Conservation (phyloP, 2,329 filamentous ascomycete species). For the Ambrosiella beaveri region DNA sequence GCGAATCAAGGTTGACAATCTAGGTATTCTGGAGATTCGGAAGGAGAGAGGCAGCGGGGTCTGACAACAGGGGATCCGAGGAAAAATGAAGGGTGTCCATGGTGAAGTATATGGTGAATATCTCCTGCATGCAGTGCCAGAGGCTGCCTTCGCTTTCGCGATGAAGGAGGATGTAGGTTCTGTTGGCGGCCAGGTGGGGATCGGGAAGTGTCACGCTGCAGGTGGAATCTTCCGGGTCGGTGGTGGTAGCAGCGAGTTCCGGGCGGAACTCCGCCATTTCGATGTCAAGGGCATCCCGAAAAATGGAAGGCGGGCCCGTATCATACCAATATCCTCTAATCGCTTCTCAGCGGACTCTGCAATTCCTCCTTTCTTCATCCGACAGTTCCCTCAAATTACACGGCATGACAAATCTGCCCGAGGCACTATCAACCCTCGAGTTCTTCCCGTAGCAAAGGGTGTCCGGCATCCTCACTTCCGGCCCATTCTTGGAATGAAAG, state of each 20-base stretch:
- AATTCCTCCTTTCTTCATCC: not conserved
- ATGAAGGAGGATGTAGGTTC: constrained; percentile 14
- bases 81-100: constrained; percentile 20
- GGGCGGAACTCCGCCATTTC: not conserved
- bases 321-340: constrained; percentile 19
- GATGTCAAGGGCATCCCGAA: constrained; percentile 15
- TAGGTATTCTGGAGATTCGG: constrained; percentile 17
- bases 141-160: constrained; percentile 20
- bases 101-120: constrained; percentile 20
- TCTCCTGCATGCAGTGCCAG: constrained; percentile 22
- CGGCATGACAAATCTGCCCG: not conserved
- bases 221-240: not conserved
- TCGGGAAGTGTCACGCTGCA: not conserved
- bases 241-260: not conserved
- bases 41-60: not conserved
- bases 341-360: not conserved
- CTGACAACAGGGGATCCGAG: not conserved
- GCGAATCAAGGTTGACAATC: constrained; percentile 22
- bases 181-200: not conserved
- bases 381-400: not conserved
- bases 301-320: constrained; percentile 18
- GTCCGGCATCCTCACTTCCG: constrained; percentile 14
- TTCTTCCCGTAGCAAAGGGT: constrained; percentile 17
- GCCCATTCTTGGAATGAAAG: constrained; percentile 16
- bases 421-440: constrained; percentile 14